Evolutionary conservation across 345 rosid species (phyloP).

Genomic region (Salix dunnii): DNA sequence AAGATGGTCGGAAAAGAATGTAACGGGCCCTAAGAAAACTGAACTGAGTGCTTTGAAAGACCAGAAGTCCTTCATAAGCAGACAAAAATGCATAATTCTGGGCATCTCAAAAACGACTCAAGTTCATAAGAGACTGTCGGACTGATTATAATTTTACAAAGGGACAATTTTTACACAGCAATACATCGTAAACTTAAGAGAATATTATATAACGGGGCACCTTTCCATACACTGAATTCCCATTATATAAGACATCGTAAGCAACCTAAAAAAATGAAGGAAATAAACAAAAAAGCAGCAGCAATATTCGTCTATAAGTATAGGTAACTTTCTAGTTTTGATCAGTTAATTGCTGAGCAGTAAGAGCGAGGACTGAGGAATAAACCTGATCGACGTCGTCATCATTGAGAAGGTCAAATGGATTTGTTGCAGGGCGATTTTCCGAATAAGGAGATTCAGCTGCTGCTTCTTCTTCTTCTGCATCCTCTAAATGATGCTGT

Average conservation of each 20-base stretch:
- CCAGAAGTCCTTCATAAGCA: neutral
- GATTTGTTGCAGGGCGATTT: conserved; percentile 48
- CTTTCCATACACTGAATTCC: neutral
- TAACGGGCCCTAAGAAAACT: neutral
- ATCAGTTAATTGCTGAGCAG: neutral
- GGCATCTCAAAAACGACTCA: neutral
- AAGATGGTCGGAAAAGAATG: neutral
- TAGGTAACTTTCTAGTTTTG: neutral
- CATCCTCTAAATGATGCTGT: conserved; percentile 26
- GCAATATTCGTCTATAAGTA: neutral
- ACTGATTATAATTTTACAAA: neutral
- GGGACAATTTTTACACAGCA: neutral
- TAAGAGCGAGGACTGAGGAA: neutral
- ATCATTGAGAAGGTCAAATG: conserved; percentile 69
- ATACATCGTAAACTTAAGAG: neutral
- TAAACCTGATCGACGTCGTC: conserved; percentile 36
- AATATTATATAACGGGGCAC: neutral
- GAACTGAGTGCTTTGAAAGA: neutral
- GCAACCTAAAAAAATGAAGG: neutral
- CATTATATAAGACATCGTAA: neutral
- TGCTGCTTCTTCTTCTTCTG: conserved; percentile 36
- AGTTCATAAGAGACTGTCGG: neutral
- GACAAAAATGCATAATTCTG: neutral
- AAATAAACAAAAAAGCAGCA: neutral
- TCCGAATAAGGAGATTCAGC: conserved; percentile 36